These are phyloP conservation scores for Cerrena zonata DNA, from an alignment of 1,284 basidiomycete species.

Conservation along the genomic window DNA sequence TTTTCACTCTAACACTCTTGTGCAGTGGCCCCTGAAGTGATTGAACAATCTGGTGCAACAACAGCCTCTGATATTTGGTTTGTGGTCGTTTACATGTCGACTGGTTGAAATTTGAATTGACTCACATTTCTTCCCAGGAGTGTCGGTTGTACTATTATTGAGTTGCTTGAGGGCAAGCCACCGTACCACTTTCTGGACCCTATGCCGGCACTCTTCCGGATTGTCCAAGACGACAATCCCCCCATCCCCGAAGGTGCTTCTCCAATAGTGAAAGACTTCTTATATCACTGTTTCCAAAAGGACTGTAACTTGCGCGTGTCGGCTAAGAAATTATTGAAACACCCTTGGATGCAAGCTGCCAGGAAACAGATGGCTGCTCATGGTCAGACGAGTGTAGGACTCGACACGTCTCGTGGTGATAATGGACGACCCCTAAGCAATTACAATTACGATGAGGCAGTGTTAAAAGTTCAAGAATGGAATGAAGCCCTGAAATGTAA, in stretches of 20 bases:
- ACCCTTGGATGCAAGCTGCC: conserved; percentile 92
- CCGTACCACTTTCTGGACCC: conserved; percentile 94
- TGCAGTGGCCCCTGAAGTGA: conserved; percentile 92
- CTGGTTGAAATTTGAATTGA: conserved; percentile 1
- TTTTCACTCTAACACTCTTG: conserved; percentile 12
- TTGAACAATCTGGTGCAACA: conserved; percentile 93
- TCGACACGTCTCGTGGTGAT: conserved; percentile 28
- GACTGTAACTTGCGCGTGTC: conserved; percentile 90
- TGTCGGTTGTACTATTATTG: conserved; percentile 94
- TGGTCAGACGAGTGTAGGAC: conserved; percentile 31
- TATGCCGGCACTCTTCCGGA: conserved; percentile 96
- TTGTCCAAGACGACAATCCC: conserved; percentile 95
- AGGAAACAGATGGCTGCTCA: conserved; percentile 63
- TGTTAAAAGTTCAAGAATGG: conserved; percentile 95
- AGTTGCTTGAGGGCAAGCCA: conserved; percentile 90
- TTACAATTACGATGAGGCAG: conserved; percentile 88
- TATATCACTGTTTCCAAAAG: conserved; percentile 97
- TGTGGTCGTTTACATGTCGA: conserved; percentile 13
- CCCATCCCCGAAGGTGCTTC: conserved; percentile 93
- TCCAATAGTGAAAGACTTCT: conserved; percentile 90
- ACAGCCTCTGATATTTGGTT: conserved; percentile 96
- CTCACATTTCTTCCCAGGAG: conserved; percentile 45
- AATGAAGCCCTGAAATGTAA: conserved; percentile 91
- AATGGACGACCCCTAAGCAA: conserved; percentile 59
- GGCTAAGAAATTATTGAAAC: conserved; percentile 86